Conservation (phyloP, 768 basidiomycete genomes). For the Lentinula guzmanii region DNA sequence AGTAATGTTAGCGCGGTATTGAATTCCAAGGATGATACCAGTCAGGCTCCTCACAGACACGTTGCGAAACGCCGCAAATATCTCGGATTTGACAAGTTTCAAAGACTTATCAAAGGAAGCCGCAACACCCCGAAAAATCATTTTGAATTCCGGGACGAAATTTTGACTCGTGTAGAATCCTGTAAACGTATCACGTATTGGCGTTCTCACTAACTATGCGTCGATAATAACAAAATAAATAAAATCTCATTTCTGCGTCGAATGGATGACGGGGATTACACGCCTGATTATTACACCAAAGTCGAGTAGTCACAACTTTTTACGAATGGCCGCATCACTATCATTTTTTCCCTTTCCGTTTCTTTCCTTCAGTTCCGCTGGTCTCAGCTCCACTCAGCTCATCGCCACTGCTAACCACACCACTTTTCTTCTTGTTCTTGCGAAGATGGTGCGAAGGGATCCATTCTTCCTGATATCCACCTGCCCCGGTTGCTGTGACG, state of each 20-base stretch:
- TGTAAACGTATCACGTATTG: too few relatives aligned
- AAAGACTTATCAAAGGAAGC: too few relatives aligned
- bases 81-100: too few relatives aligned
- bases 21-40: too few relatives aligned
- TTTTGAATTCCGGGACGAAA: too few relatives aligned
- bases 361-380: constrained; percentile 51
- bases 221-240: not conserved
- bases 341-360: constrained; percentile 40
- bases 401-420: constrained; percentile 49
- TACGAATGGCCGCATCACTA: not conserved
- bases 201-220: too few relatives aligned
- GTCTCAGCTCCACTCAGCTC: constrained; percentile 62
- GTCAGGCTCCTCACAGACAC: too few relatives aligned
- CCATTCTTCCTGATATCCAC: constrained; percentile 85
- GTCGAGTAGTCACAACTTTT: not conserved
- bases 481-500: constrained; percentile 58
- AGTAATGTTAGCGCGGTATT: too few relatives aligned
- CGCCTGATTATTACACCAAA: not conserved
- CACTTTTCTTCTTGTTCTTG: constrained; percentile 50
- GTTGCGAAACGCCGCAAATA: too few relatives aligned
- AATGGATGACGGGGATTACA: not conserved
- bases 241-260: not conserved
- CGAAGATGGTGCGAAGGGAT: constrained; percentile 86
- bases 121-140: too few relatives aligned
- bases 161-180: too few relatives aligned